Conservation (phyloP, 805 yeast genomes). For the Candida ponderosae region DNA sequence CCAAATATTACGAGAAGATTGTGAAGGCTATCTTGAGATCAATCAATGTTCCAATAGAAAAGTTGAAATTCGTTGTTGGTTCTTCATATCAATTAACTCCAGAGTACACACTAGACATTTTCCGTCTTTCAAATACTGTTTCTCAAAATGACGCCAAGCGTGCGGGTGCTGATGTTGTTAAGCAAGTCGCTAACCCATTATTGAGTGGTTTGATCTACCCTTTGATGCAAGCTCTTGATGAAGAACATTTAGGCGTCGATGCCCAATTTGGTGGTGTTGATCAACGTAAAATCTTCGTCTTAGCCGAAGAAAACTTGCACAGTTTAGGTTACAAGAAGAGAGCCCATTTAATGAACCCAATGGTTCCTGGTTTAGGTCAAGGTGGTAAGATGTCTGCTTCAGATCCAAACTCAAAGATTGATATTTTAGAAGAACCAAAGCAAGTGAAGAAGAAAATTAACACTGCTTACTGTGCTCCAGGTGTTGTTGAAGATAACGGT, state of each 20-base stretch:
- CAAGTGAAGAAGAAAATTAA: constrained; percentile 82
- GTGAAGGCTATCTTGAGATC: constrained; percentile 82
- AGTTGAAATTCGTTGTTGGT: constrained; percentile 76
- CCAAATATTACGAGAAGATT: constrained; percentile 76
- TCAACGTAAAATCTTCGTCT: constrained; percentile 93
- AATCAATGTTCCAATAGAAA: constrained; percentile 88
- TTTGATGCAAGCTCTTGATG: constrained; percentile 97
- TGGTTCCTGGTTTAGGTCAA: constrained; percentile 96
- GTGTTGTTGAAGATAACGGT: constrained; percentile 87
- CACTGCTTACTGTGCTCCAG: constrained; percentile 94
- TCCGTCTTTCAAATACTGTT: constrained; percentile 74
- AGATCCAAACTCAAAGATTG: constrained; percentile 97
- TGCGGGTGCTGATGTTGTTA: constrained; percentile 99
- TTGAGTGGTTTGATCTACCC: constrained; percentile 94
- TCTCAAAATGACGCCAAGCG: constrained; percentile 95
- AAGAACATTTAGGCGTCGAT: constrained; percentile 79
- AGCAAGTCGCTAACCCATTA: constrained; percentile 91
- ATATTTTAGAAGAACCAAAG: constrained; percentile 83
- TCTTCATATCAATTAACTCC: constrained; percentile 78
- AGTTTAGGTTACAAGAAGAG: constrained; percentile 90
- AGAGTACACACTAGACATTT: constrained; percentile 83
- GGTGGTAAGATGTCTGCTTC: constrained; percentile 99
- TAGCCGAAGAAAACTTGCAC: constrained; percentile 92
- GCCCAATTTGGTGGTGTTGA: constrained; percentile 99
- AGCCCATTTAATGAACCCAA: constrained; percentile 96